Evolutionary conservation across 495 filamentous ascomycete species (phyloP).

Genomic region (Penicillium psychrofluorescens): DNA sequence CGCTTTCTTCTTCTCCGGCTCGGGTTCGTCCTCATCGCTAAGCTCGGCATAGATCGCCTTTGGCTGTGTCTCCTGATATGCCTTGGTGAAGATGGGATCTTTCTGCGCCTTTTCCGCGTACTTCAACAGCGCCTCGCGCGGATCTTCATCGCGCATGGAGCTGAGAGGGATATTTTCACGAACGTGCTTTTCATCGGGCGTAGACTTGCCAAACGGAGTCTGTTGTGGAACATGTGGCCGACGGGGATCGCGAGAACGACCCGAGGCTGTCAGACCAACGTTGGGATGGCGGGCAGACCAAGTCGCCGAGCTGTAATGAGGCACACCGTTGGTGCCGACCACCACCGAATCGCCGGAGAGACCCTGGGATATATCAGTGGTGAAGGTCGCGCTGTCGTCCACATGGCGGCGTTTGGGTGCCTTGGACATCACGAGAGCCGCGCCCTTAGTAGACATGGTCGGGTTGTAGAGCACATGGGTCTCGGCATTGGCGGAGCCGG

Average conservation of each 20-base stretch:
- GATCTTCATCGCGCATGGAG: slow-evolving; percentile 96
- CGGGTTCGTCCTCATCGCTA: slow-evolving; percentile 81
- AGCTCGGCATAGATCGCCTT: slow-evolving; percentile 85
- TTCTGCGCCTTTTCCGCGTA: slow-evolving; percentile 93
- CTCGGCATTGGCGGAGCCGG: slow-evolving; percentile 83
- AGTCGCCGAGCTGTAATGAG: slow-evolving; percentile 40
- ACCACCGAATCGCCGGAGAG: slow-evolving; percentile 79
- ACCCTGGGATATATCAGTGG: slow-evolving; percentile 70
- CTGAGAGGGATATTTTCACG: slow-evolving; percentile 80
- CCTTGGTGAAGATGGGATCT: slow-evolving; percentile 88
- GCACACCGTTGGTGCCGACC: slow-evolving; percentile 41
- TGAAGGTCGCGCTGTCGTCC: slow-evolving; percentile 82
- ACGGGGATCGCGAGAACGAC: slow-evolving; percentile 68
- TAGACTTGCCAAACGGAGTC: slow-evolving; percentile 86
- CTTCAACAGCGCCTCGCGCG: slow-evolving; percentile 85
- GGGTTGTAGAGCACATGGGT: slow-evolving; percentile 90
- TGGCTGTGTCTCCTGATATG: slow-evolving; percentile 89
- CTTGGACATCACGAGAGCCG: slow-evolving; percentile 82
- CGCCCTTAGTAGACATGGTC: slow-evolving; percentile 68
- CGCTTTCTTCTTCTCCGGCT: slow-evolving; percentile 59
- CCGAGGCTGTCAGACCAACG: slow-evolving; percentile 71
- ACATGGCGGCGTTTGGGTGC: slow-evolving; percentile 91
- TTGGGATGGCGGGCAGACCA: slow-evolving; percentile 62
- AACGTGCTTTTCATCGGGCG: slow-evolving; percentile 86
- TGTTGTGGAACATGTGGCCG: slow-evolving; percentile 74